These are phyloP conservation scores for Microbotryomycetes sp. DNA, from an alignment of 1,284 basidiomycete genomes.

Conservation along the genomic window DNA sequence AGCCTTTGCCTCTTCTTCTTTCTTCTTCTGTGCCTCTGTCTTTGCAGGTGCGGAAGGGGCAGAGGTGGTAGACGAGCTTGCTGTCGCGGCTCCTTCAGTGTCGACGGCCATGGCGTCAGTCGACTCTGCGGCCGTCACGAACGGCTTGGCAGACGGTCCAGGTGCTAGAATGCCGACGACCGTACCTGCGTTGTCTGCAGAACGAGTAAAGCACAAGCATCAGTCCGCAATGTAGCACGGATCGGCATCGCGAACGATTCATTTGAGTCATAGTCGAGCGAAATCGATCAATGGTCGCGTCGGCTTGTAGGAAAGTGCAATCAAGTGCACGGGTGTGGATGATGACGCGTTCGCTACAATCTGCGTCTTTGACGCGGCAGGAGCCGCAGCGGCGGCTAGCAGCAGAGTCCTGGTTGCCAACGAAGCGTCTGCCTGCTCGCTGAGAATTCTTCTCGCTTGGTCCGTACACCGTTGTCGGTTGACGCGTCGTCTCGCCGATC, in stretches of 20 bases:
- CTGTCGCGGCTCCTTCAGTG: slow-evolving; percentile 10
- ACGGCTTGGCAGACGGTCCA: slow-evolving; percentile 32
- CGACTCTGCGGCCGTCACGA: slow-evolving; percentile 14
- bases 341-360: too few species aligned
- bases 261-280: not conserved
- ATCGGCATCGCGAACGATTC: not conserved
- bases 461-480: too few species aligned
- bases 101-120: slow-evolving; percentile 34
- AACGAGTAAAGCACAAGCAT: not conserved
- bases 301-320: too few species aligned
- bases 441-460: too few species aligned
- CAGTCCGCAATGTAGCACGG: not conserved
- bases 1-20: slow-evolving; percentile 31
- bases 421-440: not conserved
- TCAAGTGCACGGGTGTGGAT: too few species aligned
- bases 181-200: slow-evolving; percentile 34
- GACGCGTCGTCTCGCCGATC: too few species aligned
- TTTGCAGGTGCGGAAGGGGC: slow-evolving; percentile 22
- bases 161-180: slow-evolving; percentile 37
- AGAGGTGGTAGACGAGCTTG: slow-evolving; percentile 9
- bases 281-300: too few species aligned
- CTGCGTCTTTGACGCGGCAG: not conserved
- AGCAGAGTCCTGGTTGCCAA: not conserved
- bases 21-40: slow-evolving; percentile 30
- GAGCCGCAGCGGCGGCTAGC: not conserved